A percentile compares a stretch with the other conserved stretches of the same genome.
phyloP scores from a whole-genome alignment of 169 alveolate species.

The Eimeria praecox region DNA sequence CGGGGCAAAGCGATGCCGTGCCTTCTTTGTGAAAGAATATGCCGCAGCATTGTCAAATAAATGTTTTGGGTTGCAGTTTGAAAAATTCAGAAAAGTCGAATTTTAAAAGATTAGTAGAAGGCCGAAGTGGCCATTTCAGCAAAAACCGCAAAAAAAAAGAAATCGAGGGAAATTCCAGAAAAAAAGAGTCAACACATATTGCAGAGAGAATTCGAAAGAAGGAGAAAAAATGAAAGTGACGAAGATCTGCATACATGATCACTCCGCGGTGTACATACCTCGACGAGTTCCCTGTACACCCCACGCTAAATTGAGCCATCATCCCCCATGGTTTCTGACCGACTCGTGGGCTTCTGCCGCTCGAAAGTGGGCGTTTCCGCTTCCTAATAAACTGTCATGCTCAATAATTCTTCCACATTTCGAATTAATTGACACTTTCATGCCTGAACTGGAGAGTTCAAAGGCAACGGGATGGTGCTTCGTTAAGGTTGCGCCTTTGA shows the following conservation, averaged over 20 bases:
- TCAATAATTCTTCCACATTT: neutral
- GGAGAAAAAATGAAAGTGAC: constrained; percentile 37
- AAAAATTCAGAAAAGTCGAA: constrained; percentile 47
- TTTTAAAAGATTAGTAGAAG: neutral
- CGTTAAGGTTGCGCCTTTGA: neutral
- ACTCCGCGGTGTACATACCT: constrained; percentile 32
- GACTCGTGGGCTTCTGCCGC: neutral
- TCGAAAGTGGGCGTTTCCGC: neutral
- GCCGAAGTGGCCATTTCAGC: neutral
- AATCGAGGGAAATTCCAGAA: neutral
- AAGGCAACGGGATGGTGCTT: neutral
- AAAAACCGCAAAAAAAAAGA: neutral
- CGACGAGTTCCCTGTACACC: constrained; percentile 2
- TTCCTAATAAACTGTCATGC: neutral
- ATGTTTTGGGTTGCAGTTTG: neutral
- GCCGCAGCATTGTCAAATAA: neutral
- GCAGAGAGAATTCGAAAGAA: constrained; percentile 22
- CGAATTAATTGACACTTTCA: neutral
- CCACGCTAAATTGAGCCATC: neutral
- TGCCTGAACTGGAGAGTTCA: neutral
- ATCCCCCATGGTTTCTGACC: neutral
- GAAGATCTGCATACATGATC: neutral
- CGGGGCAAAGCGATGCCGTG: constrained; percentile 61
- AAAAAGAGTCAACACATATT: constrained; percentile 16
- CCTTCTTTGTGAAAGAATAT: constrained; percentile 42